Conservation (phyloP, 768 basidiomycete species). For the Mycena metata region DNA sequence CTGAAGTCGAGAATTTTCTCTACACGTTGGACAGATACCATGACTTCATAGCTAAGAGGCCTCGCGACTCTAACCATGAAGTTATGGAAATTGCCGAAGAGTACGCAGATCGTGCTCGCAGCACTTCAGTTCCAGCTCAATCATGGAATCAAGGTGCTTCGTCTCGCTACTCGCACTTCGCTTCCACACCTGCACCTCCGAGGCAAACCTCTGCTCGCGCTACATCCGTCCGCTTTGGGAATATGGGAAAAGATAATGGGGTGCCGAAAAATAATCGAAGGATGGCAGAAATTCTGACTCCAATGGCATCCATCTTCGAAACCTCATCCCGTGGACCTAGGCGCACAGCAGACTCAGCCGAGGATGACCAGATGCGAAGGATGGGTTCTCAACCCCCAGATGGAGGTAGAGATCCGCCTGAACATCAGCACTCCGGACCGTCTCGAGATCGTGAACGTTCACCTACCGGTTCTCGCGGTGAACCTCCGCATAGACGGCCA, state of each 20-base stretch:
- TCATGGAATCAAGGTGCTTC: neutral
- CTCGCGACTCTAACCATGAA: neutral
- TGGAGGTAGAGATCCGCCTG: no score
- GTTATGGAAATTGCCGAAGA: neutral
- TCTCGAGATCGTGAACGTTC: neutral
- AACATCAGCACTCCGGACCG: neutral
- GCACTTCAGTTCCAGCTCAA: neutral
- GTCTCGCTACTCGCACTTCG: neutral
- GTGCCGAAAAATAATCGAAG: conserved; percentile 4
- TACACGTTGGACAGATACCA: neutral
- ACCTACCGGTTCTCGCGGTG: neutral
- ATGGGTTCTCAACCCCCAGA: conserved; percentile 16
- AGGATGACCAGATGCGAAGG: conserved; percentile 7
- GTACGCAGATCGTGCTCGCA: neutral
- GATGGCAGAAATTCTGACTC: conserved; percentile 6
- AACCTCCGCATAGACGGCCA: neutral
- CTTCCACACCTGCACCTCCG: neutral
- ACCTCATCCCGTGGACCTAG: neutral
- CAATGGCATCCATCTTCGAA: neutral
- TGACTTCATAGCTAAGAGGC: neutral
- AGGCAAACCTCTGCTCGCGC: neutral
- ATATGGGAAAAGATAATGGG: neutral
- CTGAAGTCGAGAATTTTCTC: conserved; percentile 18
- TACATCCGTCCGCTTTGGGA: neutral
- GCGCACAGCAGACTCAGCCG: neutral